These are phyloP conservation scores for Dianthus caryophyllus DNA, from an alignment of 148 eudicot genomes.

Conservation along the genomic window DNA sequence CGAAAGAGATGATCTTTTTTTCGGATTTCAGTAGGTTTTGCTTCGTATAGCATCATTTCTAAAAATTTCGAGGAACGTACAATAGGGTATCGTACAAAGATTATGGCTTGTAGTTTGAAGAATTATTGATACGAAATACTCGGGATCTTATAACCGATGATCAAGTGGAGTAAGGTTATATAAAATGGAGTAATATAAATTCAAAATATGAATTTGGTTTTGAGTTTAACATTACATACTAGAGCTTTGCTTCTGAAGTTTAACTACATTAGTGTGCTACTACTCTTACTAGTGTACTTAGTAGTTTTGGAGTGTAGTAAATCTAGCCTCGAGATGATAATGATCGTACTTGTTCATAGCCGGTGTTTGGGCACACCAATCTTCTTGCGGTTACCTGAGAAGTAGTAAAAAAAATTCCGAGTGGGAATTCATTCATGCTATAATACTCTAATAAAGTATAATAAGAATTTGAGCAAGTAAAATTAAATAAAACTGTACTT, in stretches of 20 bases:
- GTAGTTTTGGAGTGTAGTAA: not conserved
- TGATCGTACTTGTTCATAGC: not conserved
- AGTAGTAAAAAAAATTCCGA: too few relatives aligned
- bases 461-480: not conserved
- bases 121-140: too few relatives aligned
- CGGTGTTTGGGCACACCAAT: not conserved
- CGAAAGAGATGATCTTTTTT: not conserved
- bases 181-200: not conserved
- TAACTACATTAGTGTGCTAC: not conserved
- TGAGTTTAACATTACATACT: not conserved
- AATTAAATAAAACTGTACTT: slow-evolving; percentile 18
- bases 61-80: not conserved
- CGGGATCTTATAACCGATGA: too few relatives aligned
- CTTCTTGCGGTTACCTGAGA: not conserved
- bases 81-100: not conserved
- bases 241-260: not conserved
- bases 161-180: not conserved
- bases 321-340: not conserved
- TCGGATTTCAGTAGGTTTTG: not conserved
- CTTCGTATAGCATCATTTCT: not conserved
- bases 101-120: too few relatives aligned
- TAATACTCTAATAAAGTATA: slow-evolving; percentile 1
- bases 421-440: not conserved
- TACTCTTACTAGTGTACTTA: not conserved
- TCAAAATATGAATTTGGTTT: not conserved